Evolutionary conservation across 2,329 filamentous ascomycete genomes (phyloP).

Genomic region (Xylariomycetidae sp.): DNA sequence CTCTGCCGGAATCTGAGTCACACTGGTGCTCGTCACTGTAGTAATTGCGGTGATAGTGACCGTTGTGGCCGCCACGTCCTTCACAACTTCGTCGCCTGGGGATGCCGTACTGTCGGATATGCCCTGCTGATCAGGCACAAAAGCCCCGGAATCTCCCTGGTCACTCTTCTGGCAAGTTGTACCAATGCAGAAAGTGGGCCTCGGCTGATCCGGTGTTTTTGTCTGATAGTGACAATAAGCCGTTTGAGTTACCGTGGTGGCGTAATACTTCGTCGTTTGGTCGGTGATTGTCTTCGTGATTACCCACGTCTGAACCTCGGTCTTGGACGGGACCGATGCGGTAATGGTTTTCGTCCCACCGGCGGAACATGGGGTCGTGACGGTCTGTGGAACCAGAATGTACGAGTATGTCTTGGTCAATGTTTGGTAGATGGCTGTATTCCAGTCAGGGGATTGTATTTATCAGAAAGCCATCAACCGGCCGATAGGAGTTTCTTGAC

Average conservation of each 20-base stretch:
- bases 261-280: slow-evolving; percentile 20
- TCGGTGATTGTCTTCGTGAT: slow-evolving; percentile 29
- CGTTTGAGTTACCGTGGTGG: slow-evolving; percentile 28
- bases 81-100: no score
- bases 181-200: slow-evolving; percentile 11
- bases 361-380: slow-evolving; percentile 27
- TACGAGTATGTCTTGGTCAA: slow-evolving; percentile 28
- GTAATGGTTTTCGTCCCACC: slow-evolving; percentile 32
- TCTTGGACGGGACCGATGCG: slow-evolving; percentile 26
- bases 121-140: no score
- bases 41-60: slow-evolving; percentile 34
- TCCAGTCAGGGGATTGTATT: slow-evolving; percentile 8
- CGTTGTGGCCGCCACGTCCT: slow-evolving; percentile 29
- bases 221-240: slow-evolving; percentile 31
- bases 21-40: slow-evolving; percentile 19
- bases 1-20: slow-evolving; percentile 27
- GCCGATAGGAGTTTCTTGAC: slow-evolving; percentile 1
- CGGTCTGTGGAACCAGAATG: slow-evolving; percentile 27
- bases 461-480: not conserved
- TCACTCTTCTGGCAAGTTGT: slow-evolving; percentile 8
- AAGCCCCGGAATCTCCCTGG: no score
- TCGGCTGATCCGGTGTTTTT: slow-evolving; percentile 13
- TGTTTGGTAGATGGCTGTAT: slow-evolving; percentile 16
- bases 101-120: no score
- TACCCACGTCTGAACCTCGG: slow-evolving; percentile 24